phyloP scores from a whole-genome alignment of 192 early-diverging fungal genomes.

The Fimicolochytrium jonesii region DNA sequence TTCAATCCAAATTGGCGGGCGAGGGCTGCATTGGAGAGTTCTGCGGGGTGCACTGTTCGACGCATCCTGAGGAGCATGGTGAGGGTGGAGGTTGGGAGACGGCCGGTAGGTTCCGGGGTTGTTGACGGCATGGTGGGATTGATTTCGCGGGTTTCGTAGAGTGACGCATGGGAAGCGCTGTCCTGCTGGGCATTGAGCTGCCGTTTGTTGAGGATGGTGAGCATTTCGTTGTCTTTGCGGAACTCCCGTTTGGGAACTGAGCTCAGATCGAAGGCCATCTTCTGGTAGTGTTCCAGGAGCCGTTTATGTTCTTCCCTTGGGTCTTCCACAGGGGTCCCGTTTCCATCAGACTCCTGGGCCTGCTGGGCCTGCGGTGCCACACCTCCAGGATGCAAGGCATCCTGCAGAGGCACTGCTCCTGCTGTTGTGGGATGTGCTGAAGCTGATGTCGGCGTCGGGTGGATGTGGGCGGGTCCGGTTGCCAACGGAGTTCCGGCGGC shows the following conservation, averaged over 20 bases:
- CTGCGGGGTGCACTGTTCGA: slow-evolving; percentile 2
- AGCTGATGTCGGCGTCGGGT: neutral
- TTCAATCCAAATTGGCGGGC: slow-evolving; percentile 2
- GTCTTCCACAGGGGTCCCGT: neutral
- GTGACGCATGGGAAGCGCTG: neutral
- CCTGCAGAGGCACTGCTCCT: neutral
- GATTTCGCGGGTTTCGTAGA: too few species aligned
- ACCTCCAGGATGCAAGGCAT: neutral
- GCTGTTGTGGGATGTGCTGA: neutral
- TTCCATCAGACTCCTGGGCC: too few species aligned
- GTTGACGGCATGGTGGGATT: neutral
- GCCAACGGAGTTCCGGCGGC: neutral
- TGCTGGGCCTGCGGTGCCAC: too few species aligned
- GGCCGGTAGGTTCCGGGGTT: too few species aligned
- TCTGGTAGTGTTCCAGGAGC: slow-evolving; percentile 18
- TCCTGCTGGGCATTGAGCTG: neutral
- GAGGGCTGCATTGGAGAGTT: neutral
- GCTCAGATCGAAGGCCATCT: slow-evolving; percentile 11
- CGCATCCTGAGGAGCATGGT: neutral
- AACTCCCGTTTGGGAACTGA: slow-evolving; percentile 7
- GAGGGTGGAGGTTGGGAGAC: neutral
- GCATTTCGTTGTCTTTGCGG: slow-evolving; percentile 18
- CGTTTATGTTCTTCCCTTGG: slow-evolving; percentile 15
- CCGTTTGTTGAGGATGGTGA: neutral
- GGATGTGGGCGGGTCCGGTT: neutral